Percentiles rank a stretch among this genome's conserved stretches.
Evolutionary conservation across 202 grass and related monocot genomes (phyloP).

Genomic region (Saccharum hybrid): DNA sequence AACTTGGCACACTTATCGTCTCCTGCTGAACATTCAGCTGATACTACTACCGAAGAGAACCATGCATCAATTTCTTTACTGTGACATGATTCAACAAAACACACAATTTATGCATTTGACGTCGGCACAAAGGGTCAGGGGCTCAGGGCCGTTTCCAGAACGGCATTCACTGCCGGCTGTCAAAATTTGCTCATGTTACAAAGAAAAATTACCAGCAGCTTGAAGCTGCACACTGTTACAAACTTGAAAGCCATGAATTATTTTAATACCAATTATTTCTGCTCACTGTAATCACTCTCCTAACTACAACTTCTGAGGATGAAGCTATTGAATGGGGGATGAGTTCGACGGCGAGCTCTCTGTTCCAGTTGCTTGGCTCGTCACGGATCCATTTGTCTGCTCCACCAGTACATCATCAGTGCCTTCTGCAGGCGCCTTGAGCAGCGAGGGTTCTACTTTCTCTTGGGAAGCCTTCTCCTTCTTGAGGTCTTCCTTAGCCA

Average conservation of each 20-base stretch:
- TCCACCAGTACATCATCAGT: conserved; percentile 45
- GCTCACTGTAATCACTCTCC: conserved; percentile 26
- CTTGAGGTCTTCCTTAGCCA: conserved; percentile 71
- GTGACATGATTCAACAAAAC: not conserved
- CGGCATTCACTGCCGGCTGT: not conserved
- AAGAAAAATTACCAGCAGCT: conserved; percentile 23
- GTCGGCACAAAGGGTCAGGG: not conserved
- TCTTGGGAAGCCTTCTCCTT: conserved; percentile 57
- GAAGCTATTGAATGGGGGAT: conserved; percentile 45
- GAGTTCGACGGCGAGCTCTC: conserved; percentile 37
- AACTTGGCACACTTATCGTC: not conserved
- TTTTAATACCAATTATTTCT: conserved; percentile 46
- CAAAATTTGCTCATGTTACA: conserved; percentile 58
- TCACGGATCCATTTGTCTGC: conserved; percentile 40
- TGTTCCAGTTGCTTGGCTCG: conserved; percentile 10
- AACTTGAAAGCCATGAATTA: conserved; percentile 37
- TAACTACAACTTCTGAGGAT: conserved; percentile 28
- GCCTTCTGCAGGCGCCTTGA: conserved; percentile 28
- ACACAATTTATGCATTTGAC: conserved; percentile 5
- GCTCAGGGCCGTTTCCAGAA: conserved; percentile 12
- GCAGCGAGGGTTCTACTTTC: conserved; percentile 36
- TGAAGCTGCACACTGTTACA: conserved; percentile 18
- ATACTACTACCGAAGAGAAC: not conserved
- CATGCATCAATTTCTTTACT: too few relatives aligned
- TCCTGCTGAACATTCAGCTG: not conserved